Base-by-base conservation (phyloP, 306 rosid genomes). In the Gleditsia sinensis region DNA sequence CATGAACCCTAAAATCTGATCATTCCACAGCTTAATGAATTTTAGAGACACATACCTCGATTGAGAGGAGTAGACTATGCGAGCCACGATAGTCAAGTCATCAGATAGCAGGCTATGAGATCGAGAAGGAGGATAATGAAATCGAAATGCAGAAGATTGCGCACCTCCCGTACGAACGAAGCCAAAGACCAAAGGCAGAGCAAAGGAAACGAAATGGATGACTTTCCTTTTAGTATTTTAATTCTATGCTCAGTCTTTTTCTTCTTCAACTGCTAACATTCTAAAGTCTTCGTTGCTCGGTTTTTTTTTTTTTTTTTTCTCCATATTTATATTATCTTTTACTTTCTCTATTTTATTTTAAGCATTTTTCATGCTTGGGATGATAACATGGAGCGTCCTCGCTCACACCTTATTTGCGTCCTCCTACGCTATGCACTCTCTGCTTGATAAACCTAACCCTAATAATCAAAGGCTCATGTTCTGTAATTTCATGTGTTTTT, bases 1-100 rank as follows among this genome's bases (percentile, higher is more conserved):
- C 51, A 19, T 6, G 70, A 83, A 75, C 84, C 87, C 87, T 83
- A 83, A 72, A 83, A 79, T 75, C 76, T 16, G 23, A 71, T 56
- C 59, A 77, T 42, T 32, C 17, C 30, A 43, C 55, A 60, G 53
- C 9, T 20, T 19, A 23, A 23, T 27, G 45, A 24, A 60, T 30
- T 7, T 1, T 5, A 9, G 50, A 4, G n/a, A 27, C n/a, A 19
- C 43, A 19, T 59, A 79, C 84, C 82, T n/a, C n/a, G n/a, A n/a
- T 83, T 45, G 36, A 71, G 81, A 65, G 71, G 62, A 34, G 17
- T 65, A 9, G 39, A 43, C 20, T 14, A 54, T 12, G n/a, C 2
- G 76, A 19, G 67, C 4, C 24, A 6, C 3, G 78, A 45, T 17
- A 20, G n/a, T 4, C 9, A 71, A 60, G 23, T 56, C 3, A 12